phyloP scores from a whole-genome alignment of 257 asterid genomes.

The Jasminum sambac region DNA sequence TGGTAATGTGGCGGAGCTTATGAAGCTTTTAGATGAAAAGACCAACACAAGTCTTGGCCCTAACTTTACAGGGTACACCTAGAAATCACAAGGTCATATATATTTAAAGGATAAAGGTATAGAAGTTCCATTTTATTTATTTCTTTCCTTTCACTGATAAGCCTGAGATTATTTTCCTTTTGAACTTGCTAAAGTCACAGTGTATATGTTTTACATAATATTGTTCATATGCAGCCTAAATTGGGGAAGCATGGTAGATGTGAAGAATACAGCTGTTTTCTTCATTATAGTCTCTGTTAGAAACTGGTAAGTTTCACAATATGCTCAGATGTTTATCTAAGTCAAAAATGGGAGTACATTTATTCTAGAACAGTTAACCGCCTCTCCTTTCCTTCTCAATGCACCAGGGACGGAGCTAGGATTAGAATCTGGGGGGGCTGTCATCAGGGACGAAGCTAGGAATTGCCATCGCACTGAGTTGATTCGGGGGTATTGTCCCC shows the following conservation, averaged over 20 bases:
- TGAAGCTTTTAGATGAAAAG: constrained; percentile 46
- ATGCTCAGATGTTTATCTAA: constrained; percentile 8
- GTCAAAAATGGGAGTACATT: not conserved
- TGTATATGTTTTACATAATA: constrained; percentile 11
- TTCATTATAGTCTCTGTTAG: constrained; percentile 7
- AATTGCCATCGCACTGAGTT: too few relatives aligned
- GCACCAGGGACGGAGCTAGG: too few relatives aligned
- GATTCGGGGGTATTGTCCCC: too few relatives aligned
- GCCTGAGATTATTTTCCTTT: not conserved
- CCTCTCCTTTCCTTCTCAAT: not conserved
- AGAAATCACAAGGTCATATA: constrained; percentile 33
- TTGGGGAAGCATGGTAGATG: constrained; percentile 24
- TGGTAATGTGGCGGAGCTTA: constrained; percentile 45
- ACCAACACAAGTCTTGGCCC: constrained; percentile 34
- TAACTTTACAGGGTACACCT: constrained; percentile 22
- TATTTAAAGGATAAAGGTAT: not conserved
- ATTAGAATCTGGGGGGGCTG: too few relatives aligned
- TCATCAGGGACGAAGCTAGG: too few relatives aligned
- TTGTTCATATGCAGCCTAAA: constrained; percentile 35
- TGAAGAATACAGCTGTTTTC: constrained; percentile 21
- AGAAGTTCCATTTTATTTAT: not conserved
- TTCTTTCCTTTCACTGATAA: not conserved
- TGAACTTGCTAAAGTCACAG: not conserved
- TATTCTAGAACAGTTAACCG: not conserved
- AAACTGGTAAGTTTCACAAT: constrained; percentile 22